Evolutionary conservation across 139 green algal genomes (phyloP), one percentile per base, ranked within the genome.

Genomic region (Helicosporidium sp.): DNA sequence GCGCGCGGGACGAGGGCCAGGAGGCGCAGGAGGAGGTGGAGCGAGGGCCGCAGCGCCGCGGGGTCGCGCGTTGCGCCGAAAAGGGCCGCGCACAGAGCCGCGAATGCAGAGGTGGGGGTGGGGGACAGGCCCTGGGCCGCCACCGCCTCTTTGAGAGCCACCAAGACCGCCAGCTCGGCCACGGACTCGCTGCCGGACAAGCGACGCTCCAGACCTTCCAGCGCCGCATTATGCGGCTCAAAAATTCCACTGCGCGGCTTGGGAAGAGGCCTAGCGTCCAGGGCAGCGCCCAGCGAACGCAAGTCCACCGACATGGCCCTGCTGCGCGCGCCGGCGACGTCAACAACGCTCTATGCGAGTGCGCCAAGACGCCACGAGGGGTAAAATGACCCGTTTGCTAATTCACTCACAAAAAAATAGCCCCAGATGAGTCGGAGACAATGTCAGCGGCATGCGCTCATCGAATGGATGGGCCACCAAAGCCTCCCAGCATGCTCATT

Each of bases 61-160:
- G 49, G 28, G 29, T 78, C 71, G 73, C 82, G 63, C 35, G 24
- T 7, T 28, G 41, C 22, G 41, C 17, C 26, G 49, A n/a, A 10
- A 13, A 37, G 10, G 31, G n/a, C n/a, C n/a, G n/a, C n/a, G n/a
- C n/a, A n/a, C n/a, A n/a, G 27, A 1, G 82, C 81, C 5, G 82
- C 81, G 51, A 90, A 93, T 10, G 85, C 52, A 25, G 73, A 72
- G 12, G 72, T 84, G 10, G 82, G 76, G 0, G 64, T 79, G 0
- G 65, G 58, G 28, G 69, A n/a, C 51, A 91, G 52, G 0, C 62
- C 55, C 42, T 85, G 47, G 2, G 50, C 57, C 3, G 34, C 16
- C 1, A 92, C 50, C 6, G 85, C 75, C 15, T 87, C 73, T 17
- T 62, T 39, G 24, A 90, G 49, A 1, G 78, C 69, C n/a, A n/a